Evolutionary conservation across 2,329 filamentous ascomycete species (phyloP).

Genomic region (Venturia pyrina): DNA sequence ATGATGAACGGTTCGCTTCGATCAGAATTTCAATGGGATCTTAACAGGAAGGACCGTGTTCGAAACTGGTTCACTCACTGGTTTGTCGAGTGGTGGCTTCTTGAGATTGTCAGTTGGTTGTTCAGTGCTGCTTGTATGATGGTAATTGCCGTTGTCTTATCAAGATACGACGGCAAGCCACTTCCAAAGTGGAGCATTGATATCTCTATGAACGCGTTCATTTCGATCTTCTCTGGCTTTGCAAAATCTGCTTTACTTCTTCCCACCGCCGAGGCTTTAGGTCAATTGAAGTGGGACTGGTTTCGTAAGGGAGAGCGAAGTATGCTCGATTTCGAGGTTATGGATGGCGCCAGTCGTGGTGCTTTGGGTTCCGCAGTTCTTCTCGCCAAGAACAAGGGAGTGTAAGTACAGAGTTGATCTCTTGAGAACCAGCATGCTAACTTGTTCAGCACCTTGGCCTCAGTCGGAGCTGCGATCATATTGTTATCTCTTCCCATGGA

Average conservation of each 20-base stretch:
- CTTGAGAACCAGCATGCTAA: too few relatives aligned
- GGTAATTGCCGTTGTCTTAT: conserved; percentile 25
- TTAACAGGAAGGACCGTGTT: neutral
- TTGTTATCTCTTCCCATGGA: conserved; percentile 11
- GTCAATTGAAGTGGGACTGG: conserved; percentile 30
- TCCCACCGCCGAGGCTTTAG: conserved; percentile 23
- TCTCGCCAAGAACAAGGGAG: conserved; percentile 7
- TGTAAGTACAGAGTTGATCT: too few relatives aligned
- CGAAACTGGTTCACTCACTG: conserved; percentile 11
- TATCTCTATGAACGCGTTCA: conserved; percentile 24
- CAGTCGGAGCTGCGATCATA: conserved; percentile 13
- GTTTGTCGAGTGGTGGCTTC: conserved; percentile 19
- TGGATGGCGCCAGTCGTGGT: conserved; percentile 17
- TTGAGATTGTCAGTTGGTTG: conserved; percentile 21
- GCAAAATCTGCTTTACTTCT: conserved; percentile 20
- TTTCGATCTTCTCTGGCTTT: conserved; percentile 21
- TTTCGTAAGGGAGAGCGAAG: conserved; percentile 18
- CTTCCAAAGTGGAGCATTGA: conserved; percentile 24
- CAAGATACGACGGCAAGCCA: conserved; percentile 20
- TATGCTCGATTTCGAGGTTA: conserved; percentile 29
- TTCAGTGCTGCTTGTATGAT: conserved; percentile 25
- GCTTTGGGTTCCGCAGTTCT: conserved; percentile 9
- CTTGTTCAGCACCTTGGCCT: conserved; percentile 2
- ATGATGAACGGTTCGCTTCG: neutral
- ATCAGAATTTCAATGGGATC: conserved; percentile 8